phyloP scores from a whole-genome alignment of 305 asterid genomes.

The Withania somnifera region DNA sequence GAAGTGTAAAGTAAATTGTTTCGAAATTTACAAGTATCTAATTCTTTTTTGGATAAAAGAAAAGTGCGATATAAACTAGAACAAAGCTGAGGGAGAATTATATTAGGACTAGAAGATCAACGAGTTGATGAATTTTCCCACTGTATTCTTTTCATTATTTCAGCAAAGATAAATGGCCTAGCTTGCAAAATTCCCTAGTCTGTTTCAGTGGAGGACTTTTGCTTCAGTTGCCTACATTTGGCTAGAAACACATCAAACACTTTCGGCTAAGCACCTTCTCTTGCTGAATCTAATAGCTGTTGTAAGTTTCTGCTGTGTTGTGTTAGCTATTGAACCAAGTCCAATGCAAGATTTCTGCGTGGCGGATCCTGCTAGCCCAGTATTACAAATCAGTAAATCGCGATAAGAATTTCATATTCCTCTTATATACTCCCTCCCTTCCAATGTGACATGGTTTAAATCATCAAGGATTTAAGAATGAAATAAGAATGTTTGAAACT shows the following conservation, averaged over 20 bases:
- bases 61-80: too few species aligned
- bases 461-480: neutral
- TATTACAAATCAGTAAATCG: neutral
- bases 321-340: conserved; percentile 5
- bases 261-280: neutral
- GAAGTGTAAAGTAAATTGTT: neutral
- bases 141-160: neutral
- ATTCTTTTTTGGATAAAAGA: neutral
- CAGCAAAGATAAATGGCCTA: conserved; percentile 3
- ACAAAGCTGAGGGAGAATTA: neutral
- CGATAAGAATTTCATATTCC: neutral
- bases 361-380: neutral
- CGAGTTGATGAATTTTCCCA: neutral
- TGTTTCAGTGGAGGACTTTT: too few species aligned
- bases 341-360: conserved; percentile 10
- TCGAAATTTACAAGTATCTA: neutral
- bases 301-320: neutral
- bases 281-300: neutral
- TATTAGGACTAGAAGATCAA: neutral
- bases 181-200: conserved; percentile 1
- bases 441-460: neutral
- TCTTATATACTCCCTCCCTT: neutral
- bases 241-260: neutral
- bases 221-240: conserved; percentile 1
- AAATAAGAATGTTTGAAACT: neutral